These are phyloP conservation scores for Mycena belliarum DNA, from an alignment of 768 basidiomycete species.

Conservation along the genomic window DNA sequence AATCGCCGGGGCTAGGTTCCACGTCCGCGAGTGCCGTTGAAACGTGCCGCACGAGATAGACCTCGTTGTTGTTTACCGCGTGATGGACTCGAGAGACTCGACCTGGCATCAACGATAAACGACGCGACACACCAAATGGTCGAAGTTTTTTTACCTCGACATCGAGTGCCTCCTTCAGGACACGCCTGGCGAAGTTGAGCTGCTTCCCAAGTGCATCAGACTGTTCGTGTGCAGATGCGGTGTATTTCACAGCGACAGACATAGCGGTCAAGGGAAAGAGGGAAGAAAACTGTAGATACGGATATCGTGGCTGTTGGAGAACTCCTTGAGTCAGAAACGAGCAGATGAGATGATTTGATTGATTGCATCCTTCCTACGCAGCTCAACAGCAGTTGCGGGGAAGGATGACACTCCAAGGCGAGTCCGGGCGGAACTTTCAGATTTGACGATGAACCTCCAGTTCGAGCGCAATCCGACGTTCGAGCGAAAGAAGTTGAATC, in stretches of 20 bases:
- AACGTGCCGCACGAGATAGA: constrained; percentile 11
- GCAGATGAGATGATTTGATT: constrained; percentile 6
- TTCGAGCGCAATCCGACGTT: not conserved
- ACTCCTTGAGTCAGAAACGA: not conserved
- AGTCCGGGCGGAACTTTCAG: not conserved
- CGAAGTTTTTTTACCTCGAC: constrained; percentile 1
- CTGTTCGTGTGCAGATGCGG: constrained; percentile 6
- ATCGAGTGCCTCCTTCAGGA: constrained; percentile 10
- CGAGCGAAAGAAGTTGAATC: too few species aligned
- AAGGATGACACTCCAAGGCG: not conserved
- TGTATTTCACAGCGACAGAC: constrained; percentile 8
- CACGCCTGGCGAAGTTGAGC: constrained; percentile 3
- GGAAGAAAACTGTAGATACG: not conserved
- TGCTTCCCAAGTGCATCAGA: constrained; percentile 9
- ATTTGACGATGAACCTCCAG: not conserved
- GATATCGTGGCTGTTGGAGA: not conserved
- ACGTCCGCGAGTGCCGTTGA: not conserved
- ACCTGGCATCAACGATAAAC: not conserved
- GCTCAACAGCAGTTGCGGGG: not conserved
- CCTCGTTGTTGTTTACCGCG: constrained; percentile 14
- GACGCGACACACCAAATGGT: not conserved
- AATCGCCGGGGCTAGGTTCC: not conserved
- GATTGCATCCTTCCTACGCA: constrained; percentile 1
- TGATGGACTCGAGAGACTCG: constrained; percentile 14
- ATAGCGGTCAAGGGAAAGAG: constrained; percentile 1